These are phyloP conservation scores for Apiotrichum brassicae DNA, from an alignment of 1,284 basidiomycete species.

Conservation along the genomic window DNA sequence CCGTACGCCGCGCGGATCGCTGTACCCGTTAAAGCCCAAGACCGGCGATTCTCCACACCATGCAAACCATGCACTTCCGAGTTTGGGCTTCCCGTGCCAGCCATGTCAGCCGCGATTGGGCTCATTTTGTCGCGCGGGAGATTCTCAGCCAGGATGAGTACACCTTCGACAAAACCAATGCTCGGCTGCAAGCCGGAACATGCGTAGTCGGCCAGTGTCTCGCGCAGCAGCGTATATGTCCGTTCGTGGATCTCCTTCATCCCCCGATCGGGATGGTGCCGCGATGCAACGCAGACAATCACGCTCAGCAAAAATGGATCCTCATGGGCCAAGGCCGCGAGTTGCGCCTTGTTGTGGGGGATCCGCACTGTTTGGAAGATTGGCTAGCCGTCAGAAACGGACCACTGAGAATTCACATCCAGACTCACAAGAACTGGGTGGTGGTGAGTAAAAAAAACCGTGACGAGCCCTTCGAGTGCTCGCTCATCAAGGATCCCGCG, in stretches of 20 bases:
- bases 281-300: constrained; percentile 43
- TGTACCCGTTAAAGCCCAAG: constrained; percentile 47
- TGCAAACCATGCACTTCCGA: constrained; percentile 31
- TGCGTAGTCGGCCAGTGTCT: constrained; percentile 39
- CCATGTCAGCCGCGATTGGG: constrained; percentile 12
- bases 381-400: constrained; percentile 31
- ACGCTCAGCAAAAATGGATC: constrained; percentile 45
- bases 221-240: constrained; percentile 35
- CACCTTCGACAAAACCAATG: constrained; percentile 48
- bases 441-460: constrained; percentile 40
- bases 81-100: constrained; percentile 10
- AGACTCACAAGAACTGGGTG: constrained; percentile 44
- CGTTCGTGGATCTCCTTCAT: constrained; percentile 34
- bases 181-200: constrained; percentile 41
- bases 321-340: constrained; percentile 34
- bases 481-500: constrained; percentile 33
- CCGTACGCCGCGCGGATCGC: constrained; percentile 44
- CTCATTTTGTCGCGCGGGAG: constrained; percentile 26
- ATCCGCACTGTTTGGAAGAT: constrained; percentile 45
- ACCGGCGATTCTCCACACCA: constrained; percentile 43
- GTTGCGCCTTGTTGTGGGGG: constrained; percentile 36
- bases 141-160: constrained; percentile 45
- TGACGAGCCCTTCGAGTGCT: constrained; percentile 34
- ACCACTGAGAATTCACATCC: not conserved
- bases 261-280: constrained; percentile 32